Base-by-base conservation (phyloP, 108 stramenopile genomes). In the Nitzschia palea region DNA sequence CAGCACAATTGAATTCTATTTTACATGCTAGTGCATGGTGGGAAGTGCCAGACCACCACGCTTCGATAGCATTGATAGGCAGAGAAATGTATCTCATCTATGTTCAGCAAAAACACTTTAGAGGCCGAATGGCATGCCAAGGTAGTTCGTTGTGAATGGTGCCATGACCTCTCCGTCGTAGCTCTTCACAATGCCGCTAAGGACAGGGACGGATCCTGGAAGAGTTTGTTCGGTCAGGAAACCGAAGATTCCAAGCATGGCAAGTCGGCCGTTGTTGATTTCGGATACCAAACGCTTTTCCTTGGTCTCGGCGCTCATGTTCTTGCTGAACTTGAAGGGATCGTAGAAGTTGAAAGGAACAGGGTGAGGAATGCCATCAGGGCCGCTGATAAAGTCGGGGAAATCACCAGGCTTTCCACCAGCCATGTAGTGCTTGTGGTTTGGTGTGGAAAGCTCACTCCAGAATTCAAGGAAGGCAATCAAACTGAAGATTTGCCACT, bases 401-500 rank as follows among this genome's bases (percentile, higher is more conserved):
- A 73, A 91, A 15, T 65, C 71, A 54, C 89, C 89, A 34, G 89
- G 86, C 53, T 84, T 70, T 45, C 90, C 90, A 9, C 90, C 90
- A 27, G 71, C 64, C 86, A 88, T 91, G 85, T 91, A 91, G 56
- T 91, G 90, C 14, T 45, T 76, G 34, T 83, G 82, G 35, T 77
- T 80, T 9, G 83, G 74, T 9, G 78, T 68, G 56, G 71, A 62
- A 47, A 81, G 76, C 76, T 91, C 90, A 10, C 62, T 70, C 74
- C 82, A 91, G 82, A 86, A 85, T 75, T 91, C 90, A 23, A 91
- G 72, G 80, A 91, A 88, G 9, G 83, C 90, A 60, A 91, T 68
- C 57, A 91, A 81, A 40, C 82, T 80, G 68, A 91, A 84, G 74
- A 91, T 91, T 79, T 91, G 90, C 90, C 87, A 88, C 85, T 85